These are phyloP conservation scores for Fusarium heterosporum DNA, from an alignment of 2,329 filamentous ascomycete genomes.

Conservation along the genomic window DNA sequence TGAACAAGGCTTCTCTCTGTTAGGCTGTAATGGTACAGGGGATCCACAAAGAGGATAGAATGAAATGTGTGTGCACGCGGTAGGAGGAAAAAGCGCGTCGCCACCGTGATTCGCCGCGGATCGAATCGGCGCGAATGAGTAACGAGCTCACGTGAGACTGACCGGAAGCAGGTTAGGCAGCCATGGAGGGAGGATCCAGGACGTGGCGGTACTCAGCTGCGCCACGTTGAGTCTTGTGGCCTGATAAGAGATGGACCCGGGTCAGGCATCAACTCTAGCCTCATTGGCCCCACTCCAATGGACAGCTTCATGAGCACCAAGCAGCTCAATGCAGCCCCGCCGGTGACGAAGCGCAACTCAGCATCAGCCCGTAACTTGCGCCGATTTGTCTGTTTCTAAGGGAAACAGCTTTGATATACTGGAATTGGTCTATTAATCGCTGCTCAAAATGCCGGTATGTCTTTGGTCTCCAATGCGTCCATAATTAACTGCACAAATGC, in stretches of 20 bases:
- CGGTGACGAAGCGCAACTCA: constrained; percentile 47
- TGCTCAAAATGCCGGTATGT: constrained; percentile 62
- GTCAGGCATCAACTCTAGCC: constrained; percentile 43
- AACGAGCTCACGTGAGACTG: constrained; percentile 53
- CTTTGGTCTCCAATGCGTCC: neutral
- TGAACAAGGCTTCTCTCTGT: constrained; percentile 33
- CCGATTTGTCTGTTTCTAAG: constrained; percentile 26
- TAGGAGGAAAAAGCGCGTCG: constrained; percentile 35
- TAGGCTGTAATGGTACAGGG: constrained; percentile 24
- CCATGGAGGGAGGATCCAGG: constrained; percentile 30
- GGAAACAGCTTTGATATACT: constrained; percentile 40
- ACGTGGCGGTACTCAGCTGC: constrained; percentile 35
- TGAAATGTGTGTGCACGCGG: constrained; percentile 34
- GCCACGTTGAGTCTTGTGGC: constrained; percentile 35
- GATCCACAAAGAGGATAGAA: constrained; percentile 17
- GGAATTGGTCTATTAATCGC: constrained; percentile 36
- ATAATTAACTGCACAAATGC: constrained; percentile 3
- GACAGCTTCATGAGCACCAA: constrained; percentile 49
- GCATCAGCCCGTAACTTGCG: constrained; percentile 39
- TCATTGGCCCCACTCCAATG: constrained; percentile 48
- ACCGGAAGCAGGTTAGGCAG: constrained; percentile 47
- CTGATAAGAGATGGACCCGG: constrained; percentile 16
- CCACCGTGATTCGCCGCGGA: constrained; percentile 38
- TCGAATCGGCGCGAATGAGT: constrained; percentile 49
- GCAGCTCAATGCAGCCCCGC: constrained; percentile 47